Base-by-base conservation (phyloP, 2,329 filamentous ascomycete genomes). In the Fusarium armeniacum region DNA sequence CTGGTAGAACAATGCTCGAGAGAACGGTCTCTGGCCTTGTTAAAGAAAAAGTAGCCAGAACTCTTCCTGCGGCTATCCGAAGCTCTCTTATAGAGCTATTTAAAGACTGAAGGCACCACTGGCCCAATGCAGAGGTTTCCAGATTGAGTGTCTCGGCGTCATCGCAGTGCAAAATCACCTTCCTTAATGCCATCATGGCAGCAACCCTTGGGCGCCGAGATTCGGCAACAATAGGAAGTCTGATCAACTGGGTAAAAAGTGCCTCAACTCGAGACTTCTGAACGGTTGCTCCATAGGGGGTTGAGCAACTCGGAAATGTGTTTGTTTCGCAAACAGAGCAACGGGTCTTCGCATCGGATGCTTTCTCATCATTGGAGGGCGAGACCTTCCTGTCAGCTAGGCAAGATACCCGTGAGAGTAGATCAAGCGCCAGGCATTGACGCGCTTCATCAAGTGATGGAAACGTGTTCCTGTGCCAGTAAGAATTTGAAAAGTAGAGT, bases 51-150 rank as follows among this genome's bases (percentile, higher is more conserved):
- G 85, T 82, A 49, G 89, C 84, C 28, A 95, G 77, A 1, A 90
- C 88, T 63, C 88, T 86, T 36, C 91, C 92, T 61, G 94, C 92
- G 38, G 91, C 91, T 72, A 98, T 87, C 33, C 95, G 90, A 30
- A 98, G 82, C 77, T 98, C 96, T 75, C 95, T 88, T 22, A 93
- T 79, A 2, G 94, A 97, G 78, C 94, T 97, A 68, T 91, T 90
- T 40, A 98, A 82, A 1, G 91, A 93, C 71, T 91, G 88, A 6
- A 98, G 81, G 75, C 93, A 94, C 87, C 93, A 95, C 74, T 94
- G 90, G 0, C 93, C 94, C 41, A 93, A 81, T 1, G 81, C 78
- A 11, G 93, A 94, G 2, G 81, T 83, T 62, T 90, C 87, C 4
- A 98, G 81, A 68, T 92, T 88, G 32, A 95, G 81, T 55, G 92